Evolutionary conservation across 169 alveolate species (phyloP), one percentile per base, ranked within the genome.

Genomic region (Cytauxzoon felis): DNA sequence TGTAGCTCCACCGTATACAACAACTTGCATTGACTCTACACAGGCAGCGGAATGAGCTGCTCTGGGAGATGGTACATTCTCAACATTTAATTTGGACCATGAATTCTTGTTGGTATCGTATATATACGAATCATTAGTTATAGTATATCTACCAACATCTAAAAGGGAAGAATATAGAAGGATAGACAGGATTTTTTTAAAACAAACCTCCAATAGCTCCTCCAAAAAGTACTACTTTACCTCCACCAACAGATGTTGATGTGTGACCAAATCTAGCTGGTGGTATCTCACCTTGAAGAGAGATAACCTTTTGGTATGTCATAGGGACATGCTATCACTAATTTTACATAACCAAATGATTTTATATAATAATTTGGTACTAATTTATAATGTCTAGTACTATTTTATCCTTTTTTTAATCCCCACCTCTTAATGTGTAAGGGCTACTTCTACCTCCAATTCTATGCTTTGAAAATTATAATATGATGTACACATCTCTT

Each of bases 41-140:
- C 98, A 89, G n/a, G 98, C 96, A 16, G 98, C 95, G n/a, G 99
- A 96, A 78, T 98, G 99, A 5, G 99, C 99, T 16, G 99, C 99
- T 50, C 99, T 83, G 11, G 99, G 98, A 48, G 96, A 84, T 24
- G 99, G 99, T 13, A 97, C 87, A 36, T 87, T 88, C 62, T 88
- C 93, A 24, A 95, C 91, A 43, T 75, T 87, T 13, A 95, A 73
- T 65, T 90, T 91, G 7, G 88, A 82, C 96, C 98, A 94, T 29
- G 80, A 75, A 54, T 89, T 87, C 23, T 93, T 88, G n/a, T 78
- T 48, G 29, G 89, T 81, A 70, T 95, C 97, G 36, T 90, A 88
- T 26, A 92, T 66, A 75, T 90, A 96, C 4, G 98, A 92, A 68
- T 96, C 99, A 49, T 96, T 98, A 0, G 99, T 96, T 26, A 96